These are phyloP conservation scores for Bruguiera gymnorhiza DNA, from an alignment of 345 rosid genomes.

Conservation along the genomic window DNA sequence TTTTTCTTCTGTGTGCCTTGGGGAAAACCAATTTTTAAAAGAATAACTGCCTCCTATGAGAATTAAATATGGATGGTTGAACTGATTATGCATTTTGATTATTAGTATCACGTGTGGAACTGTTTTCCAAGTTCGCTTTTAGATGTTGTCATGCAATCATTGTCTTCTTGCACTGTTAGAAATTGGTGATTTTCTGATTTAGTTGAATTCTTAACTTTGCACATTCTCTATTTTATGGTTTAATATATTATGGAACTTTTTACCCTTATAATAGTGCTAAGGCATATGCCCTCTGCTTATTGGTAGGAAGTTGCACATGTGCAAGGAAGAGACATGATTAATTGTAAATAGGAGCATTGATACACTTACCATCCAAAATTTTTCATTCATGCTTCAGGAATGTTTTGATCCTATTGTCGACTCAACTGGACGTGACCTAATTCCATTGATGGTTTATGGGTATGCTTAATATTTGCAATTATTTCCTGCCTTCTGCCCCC, in stretches of 20 bases:
- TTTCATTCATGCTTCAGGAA: slow-evolving; percentile 47
- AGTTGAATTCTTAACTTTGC: not conserved
- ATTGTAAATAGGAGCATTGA: no score
- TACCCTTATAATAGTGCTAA: no score
- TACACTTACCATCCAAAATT: not conserved
- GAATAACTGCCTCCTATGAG: no score
- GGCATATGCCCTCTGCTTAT: no score
- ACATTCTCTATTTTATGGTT: not conserved
- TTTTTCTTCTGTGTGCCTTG: no score
- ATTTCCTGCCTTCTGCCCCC: not conserved
- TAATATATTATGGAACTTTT: no score
- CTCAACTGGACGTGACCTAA: slow-evolving; percentile 61
- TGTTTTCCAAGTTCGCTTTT: slow-evolving; percentile 1
- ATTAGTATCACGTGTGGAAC: not conserved
- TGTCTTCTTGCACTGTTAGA: no score
- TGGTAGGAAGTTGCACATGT: no score
- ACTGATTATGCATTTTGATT: no score
- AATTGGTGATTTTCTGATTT: not conserved
- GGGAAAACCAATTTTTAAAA: no score
- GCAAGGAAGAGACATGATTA: no score
- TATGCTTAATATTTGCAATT: slow-evolving; percentile 30
- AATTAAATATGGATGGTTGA: no score
- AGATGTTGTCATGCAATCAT: not conserved
- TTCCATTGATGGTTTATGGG: slow-evolving; percentile 89
- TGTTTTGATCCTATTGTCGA: slow-evolving; percentile 84